These are phyloP conservation scores for Cercospora sp. DNA, from an alignment of 2,329 filamentous ascomycete species.

Conservation along the genomic window DNA sequence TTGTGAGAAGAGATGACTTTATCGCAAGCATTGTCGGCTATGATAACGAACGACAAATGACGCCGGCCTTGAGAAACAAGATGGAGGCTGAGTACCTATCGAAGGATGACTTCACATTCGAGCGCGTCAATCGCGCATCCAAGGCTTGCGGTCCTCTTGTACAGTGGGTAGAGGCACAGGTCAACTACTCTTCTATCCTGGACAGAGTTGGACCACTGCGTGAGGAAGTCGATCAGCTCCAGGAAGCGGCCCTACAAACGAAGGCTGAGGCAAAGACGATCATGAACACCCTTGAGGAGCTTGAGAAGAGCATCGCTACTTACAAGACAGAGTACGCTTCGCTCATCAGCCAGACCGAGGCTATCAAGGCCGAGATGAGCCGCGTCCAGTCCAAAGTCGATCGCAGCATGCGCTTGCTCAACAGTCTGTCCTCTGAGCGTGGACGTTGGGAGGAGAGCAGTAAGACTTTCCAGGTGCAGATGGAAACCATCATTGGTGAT, in stretches of 20 bases:
- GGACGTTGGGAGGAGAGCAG: conserved; percentile 94
- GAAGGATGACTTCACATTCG: conserved; percentile 93
- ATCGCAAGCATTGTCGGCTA: conserved; percentile 98
- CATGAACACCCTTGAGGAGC: conserved; percentile 76
- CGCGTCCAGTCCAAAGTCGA: conserved; percentile 98
- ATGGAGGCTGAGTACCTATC: conserved; percentile 93
- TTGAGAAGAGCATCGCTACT: conserved; percentile 87
- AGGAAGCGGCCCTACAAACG: conserved; percentile 85
- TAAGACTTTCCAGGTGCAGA: conserved; percentile 97
- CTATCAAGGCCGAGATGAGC: conserved; percentile 95
- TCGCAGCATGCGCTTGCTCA: conserved; percentile 87
- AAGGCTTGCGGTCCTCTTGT: conserved; percentile 96
- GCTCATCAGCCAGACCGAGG: conserved; percentile 93
- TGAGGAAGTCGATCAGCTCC: conserved; percentile 82
- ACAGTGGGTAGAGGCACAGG: conserved; percentile 95
- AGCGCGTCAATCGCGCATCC: conserved; percentile 92
- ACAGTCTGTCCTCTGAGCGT: conserved; percentile 92
- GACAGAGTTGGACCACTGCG: conserved; percentile 90
- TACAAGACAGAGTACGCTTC: conserved; percentile 97
- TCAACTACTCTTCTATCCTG: conserved; percentile 95
- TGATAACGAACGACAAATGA: conserved; percentile 95
- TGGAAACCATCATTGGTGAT: conserved; percentile 92
- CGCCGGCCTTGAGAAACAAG: conserved; percentile 72
- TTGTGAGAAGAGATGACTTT: conserved; percentile 91
- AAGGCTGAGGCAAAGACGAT: conserved; percentile 92